phyloP scores from a whole-genome alignment of 78 protist species.

The Emiliania huxleyi region DNA sequence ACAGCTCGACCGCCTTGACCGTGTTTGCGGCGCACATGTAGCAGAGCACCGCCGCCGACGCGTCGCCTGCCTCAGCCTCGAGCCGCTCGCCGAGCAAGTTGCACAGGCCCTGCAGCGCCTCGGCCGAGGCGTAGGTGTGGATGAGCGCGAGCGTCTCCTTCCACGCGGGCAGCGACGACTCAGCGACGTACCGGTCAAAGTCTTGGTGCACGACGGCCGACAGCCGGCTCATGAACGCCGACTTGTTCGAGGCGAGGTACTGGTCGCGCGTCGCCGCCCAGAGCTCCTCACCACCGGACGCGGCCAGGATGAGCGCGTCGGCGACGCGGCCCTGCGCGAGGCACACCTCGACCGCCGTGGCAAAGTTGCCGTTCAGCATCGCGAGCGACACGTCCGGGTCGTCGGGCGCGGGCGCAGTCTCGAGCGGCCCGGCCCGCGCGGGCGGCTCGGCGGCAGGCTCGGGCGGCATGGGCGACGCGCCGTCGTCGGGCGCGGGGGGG shows the following conservation, averaged over 20 bases:
- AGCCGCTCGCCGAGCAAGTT: conserved; percentile 63
- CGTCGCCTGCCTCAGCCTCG: conserved; percentile 45
- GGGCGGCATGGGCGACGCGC: not conserved
- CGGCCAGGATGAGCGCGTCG: conserved; percentile 77
- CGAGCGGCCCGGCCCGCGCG: not conserved
- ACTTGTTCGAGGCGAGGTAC: conserved; percentile 25
- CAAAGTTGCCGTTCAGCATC: conserved; percentile 64
- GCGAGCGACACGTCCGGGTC: conserved; percentile 9
- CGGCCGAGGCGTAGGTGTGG: conserved; percentile 65
- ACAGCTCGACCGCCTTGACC: conserved; percentile 54
- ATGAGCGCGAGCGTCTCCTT: conserved; percentile 63
- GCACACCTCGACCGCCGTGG: conserved; percentile 68
- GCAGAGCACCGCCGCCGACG: conserved; percentile 64
- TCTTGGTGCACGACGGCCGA: conserved; percentile 57
- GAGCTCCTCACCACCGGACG: conserved; percentile 42
- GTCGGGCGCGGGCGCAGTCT: not conserved
- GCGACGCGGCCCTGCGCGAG: conserved; percentile 63
- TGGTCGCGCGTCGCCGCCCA: conserved; percentile 63
- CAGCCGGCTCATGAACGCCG: conserved; percentile 50
- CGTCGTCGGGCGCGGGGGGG: not conserved
- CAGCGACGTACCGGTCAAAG: conserved; percentile 50
- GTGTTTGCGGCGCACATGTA: conserved; percentile 80
- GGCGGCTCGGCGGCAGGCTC: not conserved
- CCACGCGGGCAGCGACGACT: conserved; percentile 53
- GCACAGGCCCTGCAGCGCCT: conserved; percentile 57